Evolutionary conservation across 1,284 basidiomycete genomes (phyloP), one percentile per base, ranked within the genome.

Genomic region (Volvariella volvacea): DNA sequence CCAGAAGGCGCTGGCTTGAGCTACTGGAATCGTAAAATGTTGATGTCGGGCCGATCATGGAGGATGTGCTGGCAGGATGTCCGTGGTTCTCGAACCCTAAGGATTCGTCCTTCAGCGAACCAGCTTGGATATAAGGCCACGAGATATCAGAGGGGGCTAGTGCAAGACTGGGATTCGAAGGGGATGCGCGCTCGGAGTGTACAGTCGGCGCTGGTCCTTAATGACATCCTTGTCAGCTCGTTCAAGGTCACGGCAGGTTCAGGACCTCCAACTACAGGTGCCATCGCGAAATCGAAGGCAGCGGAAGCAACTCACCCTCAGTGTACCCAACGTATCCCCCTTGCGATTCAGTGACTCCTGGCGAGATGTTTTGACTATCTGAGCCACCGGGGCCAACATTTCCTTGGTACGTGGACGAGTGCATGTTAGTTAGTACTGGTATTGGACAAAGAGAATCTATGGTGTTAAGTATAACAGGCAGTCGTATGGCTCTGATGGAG

Each of bases 1-100:
- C 61, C 15, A 45, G 40, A 25, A 51, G 52, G 41, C 54, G 50
- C 31, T 57, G 54, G 22, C 53, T 41, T 30, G 52, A 43, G 25
- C 54, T 52, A n/a, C 63, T 59, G 10, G 64, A 52, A 41, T 65
- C 63, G 48, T 67, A 69, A 45, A 65, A 66, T 3, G 64, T 59
- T 17, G 66, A 64, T 8, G 66, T 59, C 41, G 67, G 64, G 17
- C 64, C 65, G 43, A 70, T 68, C 67, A 69, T 69, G 45, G 57
- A 45, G 25, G 59, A 52, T 41, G 58, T 55, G 22, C 61, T 16
- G 30, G 19, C 6, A 15, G 6, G 19, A 7, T 36, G 50, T 37
- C 45, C 47, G 17, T 45, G 46, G 45, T 28, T 42, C 33, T 42
- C 36, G 44, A 44, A 37, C 28, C 22, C 38, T 9, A 47, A n/a